Conservation (phyloP, 2,329 filamentous ascomycete genomes). For the Stachybotrys echinatus region DNA sequence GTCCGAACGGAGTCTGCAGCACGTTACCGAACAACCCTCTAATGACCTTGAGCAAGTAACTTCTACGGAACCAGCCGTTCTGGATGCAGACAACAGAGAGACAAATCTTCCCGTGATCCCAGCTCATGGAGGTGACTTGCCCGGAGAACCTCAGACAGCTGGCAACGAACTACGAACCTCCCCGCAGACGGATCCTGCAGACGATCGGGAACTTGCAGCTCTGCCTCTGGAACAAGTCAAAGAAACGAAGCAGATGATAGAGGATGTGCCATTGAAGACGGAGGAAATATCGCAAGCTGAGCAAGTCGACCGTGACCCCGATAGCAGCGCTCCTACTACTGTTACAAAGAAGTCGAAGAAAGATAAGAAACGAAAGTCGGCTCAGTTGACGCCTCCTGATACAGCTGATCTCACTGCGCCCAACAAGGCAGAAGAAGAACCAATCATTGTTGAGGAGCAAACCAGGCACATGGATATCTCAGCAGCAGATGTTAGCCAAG, state of each 20-base stretch:
- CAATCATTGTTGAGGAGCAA: not conserved
- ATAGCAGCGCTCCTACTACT: not conserved
- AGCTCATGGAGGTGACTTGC: too few species aligned
- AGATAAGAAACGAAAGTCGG: conserved; percentile 5
- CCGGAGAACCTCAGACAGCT: too few species aligned
- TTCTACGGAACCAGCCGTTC: not conserved
- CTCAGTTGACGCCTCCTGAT: not conserved
- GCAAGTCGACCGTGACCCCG: not conserved
- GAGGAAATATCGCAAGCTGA: not conserved
- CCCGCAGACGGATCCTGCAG: too few species aligned
- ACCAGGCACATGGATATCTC: not conserved
- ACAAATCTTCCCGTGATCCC: too few species aligned
- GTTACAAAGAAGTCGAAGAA: not conserved
- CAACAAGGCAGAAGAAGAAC: not conserved
- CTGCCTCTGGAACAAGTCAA: not conserved
- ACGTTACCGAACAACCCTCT: not conserved
- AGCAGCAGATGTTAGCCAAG: not conserved
- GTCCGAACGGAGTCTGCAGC: not conserved
- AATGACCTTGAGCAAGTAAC: not conserved
- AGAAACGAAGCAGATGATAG: not conserved
- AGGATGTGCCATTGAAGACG: not conserved
- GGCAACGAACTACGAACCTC: too few species aligned
- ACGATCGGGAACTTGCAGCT: too few species aligned
- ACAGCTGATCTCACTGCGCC: not conserved
- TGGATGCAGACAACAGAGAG: not conserved